Percentiles rank a stretch among this genome's conserved stretches.
phyloP scores from a whole-genome alignment of 2,329 filamentous ascomycete species.

The Claviceps spartinae region DNA sequence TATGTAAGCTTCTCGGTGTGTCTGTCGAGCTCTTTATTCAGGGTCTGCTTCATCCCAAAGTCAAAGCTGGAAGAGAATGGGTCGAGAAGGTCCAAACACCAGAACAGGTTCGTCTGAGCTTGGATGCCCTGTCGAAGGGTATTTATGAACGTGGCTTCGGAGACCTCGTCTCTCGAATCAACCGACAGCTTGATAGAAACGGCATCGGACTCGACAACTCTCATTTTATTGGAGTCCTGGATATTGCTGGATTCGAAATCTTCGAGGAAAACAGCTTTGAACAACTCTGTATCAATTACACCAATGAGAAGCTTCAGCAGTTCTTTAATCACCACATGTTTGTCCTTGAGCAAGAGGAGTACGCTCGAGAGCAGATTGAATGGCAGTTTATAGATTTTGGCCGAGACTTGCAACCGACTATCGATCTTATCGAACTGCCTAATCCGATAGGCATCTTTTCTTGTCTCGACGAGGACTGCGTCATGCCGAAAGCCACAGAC shows the following conservation, averaged over 20 bases:
- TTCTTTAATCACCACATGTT: slow-evolving; percentile 99
- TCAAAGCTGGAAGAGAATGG: slow-evolving; percentile 95
- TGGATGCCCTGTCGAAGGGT: slow-evolving; percentile 89
- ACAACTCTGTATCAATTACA: slow-evolving; percentile 98
- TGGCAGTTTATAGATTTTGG: slow-evolving; percentile 99
- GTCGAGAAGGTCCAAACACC: slow-evolving; percentile 97
- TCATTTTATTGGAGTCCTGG: slow-evolving; percentile 91
- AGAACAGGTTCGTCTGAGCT: slow-evolving; percentile 79
- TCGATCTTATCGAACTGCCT: slow-evolving; percentile 87
- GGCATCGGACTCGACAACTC: slow-evolving; percentile 76
- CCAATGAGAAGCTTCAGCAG: slow-evolving; percentile 96
- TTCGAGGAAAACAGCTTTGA: slow-evolving; percentile 98
- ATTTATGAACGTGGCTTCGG: slow-evolving; percentile 96
- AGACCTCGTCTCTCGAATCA: slow-evolving; percentile 83
- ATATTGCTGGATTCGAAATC: slow-evolving; percentile 98
- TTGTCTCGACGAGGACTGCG: slow-evolving; percentile 91
- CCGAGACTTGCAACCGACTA: slow-evolving; percentile 90
- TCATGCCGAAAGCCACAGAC: slow-evolving; percentile 98
- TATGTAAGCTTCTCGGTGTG: slow-evolving; percentile 76
- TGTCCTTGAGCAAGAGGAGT: slow-evolving; percentile 95
- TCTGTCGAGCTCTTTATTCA: slow-evolving; percentile 73
- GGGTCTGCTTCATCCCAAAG: slow-evolving; percentile 78
- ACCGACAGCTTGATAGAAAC: slow-evolving; percentile 77
- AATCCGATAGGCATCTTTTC: slow-evolving; percentile 99
- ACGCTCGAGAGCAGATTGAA: slow-evolving; percentile 92